A percentile compares a stretch with the other conserved stretches of the same genome.
These are phyloP conservation scores for Scutellaria galericulata DNA, from an alignment of 257 asterid genomes.

Conservation along the genomic window DNA sequence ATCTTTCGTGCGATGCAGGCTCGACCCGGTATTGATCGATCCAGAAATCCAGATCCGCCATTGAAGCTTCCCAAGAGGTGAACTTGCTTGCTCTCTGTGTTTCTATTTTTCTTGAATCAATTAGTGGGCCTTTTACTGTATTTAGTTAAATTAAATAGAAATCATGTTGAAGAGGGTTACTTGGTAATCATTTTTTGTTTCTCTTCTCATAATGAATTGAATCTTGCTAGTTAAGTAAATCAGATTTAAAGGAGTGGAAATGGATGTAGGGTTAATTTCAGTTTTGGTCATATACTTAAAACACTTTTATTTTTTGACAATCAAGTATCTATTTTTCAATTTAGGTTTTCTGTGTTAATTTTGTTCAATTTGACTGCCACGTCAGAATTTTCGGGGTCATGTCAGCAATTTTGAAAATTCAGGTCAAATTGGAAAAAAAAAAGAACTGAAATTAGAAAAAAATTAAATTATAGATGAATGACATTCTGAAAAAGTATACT, in stretches of 20 bases:
- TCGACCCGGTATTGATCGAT: slow-evolving; percentile 17
- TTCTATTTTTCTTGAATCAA: background rate
- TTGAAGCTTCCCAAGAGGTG: slow-evolving; percentile 32
- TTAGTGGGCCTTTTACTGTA: background rate
- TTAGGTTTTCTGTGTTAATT: too few relatives aligned
- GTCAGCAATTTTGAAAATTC: too few relatives aligned
- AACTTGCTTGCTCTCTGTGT: background rate
- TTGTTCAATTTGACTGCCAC: too few relatives aligned
- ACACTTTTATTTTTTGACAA: too few relatives aligned
- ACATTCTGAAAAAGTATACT: too few relatives aligned
- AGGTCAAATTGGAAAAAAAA: too few relatives aligned
- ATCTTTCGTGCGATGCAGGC: background rate
- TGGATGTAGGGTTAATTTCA: too few relatives aligned
- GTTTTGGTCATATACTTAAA: too few relatives aligned
- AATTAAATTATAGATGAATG: too few relatives aligned
- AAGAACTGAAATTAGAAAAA: too few relatives aligned
- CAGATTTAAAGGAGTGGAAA: background rate
- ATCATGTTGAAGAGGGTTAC: background rate
- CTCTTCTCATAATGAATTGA: background rate
- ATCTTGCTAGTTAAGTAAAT: background rate
- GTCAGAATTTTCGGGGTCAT: too few relatives aligned
- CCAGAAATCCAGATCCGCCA: slow-evolving; percentile 13
- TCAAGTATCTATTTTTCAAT: too few relatives aligned
- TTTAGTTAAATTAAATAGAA: background rate
- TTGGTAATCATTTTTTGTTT: background rate